Evolutionary conservation across 202 grass and related monocot species (phyloP).

Genomic region (Setaria viridis): DNA sequence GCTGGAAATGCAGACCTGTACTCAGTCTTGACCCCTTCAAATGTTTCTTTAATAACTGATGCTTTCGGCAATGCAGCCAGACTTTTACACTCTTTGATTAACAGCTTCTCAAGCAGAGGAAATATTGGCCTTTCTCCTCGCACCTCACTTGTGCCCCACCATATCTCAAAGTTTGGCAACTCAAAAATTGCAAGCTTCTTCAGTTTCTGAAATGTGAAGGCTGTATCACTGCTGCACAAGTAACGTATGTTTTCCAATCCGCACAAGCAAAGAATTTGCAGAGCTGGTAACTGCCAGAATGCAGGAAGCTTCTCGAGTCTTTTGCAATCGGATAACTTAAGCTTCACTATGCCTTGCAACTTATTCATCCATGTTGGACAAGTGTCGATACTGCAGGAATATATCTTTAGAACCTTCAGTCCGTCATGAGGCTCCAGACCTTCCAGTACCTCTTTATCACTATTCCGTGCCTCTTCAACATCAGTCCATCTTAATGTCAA

Average conservation of each 20-base stretch:
- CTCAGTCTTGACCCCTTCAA: not conserved
- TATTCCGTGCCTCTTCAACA: not conserved
- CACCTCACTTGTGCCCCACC: not conserved
- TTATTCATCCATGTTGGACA: constrained; percentile 25
- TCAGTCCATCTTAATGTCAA: not conserved
- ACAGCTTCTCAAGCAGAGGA: too few relatives aligned
- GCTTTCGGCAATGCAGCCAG: too few relatives aligned
- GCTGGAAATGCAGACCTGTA: not conserved
- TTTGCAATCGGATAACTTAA: not conserved
- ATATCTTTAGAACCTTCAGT: not conserved
- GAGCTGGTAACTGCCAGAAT: not conserved
- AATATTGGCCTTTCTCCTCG: too few relatives aligned
- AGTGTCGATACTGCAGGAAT: not conserved
- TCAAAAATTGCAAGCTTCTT: too few relatives aligned
- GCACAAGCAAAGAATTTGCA: not conserved
- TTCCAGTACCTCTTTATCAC: constrained; percentile 13
- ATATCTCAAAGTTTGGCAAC: not conserved
- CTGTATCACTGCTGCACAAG: too few relatives aligned
- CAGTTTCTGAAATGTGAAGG: too few relatives aligned
- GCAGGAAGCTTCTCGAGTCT: not conserved
- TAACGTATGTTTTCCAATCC: too few relatives aligned
- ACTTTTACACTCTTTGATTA: too few relatives aligned
- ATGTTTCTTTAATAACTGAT: not conserved
- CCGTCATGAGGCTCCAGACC: constrained; percentile 33
- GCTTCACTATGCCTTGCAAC: constrained; percentile 11